Base-by-base conservation (phyloP, 1,284 basidiomycete genomes). In the Microbotryum saponariae region DNA sequence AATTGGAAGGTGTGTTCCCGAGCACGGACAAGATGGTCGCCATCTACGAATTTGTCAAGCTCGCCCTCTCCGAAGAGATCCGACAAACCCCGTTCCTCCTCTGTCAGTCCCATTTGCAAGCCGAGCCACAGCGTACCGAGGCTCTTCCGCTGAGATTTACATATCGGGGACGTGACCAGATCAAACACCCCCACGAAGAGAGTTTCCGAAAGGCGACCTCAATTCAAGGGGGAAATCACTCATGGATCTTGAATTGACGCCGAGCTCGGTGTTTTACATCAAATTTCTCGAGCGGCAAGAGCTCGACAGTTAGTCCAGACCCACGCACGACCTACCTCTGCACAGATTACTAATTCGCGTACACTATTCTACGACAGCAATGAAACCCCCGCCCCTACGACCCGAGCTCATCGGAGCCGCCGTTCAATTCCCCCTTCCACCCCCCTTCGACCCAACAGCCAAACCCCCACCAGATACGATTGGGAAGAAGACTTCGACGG, bases 21-120 rank as follows among this genome's bases (percentile, higher is more conserved):
- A 88, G 88, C 6, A 81, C 81, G 1, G 83, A 85, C 72, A 89
- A 86, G 72, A 89, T 93, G 61, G 81, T 82, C 56, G 79, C 83
- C 3, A 82, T 93, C 3, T 93, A 93, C 73, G 85, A 84, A 4
- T 91, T 93, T 69, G 87, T 92, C 51, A 82, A 87, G 25, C 76
- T 79, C n/a, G 82, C 82, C 25, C 76, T 93, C 49, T 78, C 82
- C 46, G 86, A 88, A 55, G 85, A 87, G 64, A 82, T 84, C 42
- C 84, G 85, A 71, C 78, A 82, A 5, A 82, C 84, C 75, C 87
- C 88, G 66, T 91, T 91, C 70, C 80, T 89, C 27, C 79, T 92
- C 53, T 93, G 88, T 90, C 71, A 56, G 85, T 78, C 45, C 21
- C 53, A 56, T 59, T 51, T 9, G 21, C 51, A 31, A 31, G 31